Conservation (phyloP, 202 grass and related monocot species). For the Schoenoplectus tabernaemontani region DNA sequence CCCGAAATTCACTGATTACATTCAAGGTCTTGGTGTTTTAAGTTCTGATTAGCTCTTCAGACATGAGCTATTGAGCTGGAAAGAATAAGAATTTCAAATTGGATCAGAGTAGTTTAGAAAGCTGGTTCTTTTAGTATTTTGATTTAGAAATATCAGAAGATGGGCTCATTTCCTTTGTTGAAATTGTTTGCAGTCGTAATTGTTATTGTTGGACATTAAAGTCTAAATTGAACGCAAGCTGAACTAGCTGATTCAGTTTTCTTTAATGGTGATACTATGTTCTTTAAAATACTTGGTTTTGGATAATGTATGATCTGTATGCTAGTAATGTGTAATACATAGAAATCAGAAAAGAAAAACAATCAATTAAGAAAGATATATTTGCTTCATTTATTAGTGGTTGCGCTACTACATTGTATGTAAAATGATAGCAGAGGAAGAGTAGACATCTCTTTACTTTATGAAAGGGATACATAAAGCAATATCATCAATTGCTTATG, state of each 20-base stretch:
- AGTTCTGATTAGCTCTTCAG: too few relatives aligned
- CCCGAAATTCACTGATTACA: neutral
- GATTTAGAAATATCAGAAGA: neutral
- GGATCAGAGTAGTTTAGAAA: neutral
- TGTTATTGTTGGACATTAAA: neutral
- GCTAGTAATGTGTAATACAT: neutral
- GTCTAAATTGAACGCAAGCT: neutral
- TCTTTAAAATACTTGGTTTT: neutral
- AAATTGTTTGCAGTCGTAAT: neutral
- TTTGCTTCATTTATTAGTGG: neutral
- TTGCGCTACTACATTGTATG: neutral
- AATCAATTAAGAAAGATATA: neutral
- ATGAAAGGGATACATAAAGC: neutral
- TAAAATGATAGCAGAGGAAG: neutral
- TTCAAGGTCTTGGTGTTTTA: neutral
- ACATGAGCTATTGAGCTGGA: too few relatives aligned
- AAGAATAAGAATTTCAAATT: neutral
- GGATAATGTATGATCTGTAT: neutral
- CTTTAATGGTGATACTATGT: neutral
- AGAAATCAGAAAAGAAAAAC: neutral
- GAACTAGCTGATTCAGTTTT: neutral
- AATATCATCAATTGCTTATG: neutral
- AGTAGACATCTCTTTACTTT: neutral
- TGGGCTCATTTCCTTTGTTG: neutral
- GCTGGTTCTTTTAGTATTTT: neutral